Percentiles rank a stretch among this genome's conserved stretches.
These are phyloP conservation scores for Pistacia atlantica DNA, from an alignment of 345 rosid genomes.

Conservation along the genomic window DNA sequence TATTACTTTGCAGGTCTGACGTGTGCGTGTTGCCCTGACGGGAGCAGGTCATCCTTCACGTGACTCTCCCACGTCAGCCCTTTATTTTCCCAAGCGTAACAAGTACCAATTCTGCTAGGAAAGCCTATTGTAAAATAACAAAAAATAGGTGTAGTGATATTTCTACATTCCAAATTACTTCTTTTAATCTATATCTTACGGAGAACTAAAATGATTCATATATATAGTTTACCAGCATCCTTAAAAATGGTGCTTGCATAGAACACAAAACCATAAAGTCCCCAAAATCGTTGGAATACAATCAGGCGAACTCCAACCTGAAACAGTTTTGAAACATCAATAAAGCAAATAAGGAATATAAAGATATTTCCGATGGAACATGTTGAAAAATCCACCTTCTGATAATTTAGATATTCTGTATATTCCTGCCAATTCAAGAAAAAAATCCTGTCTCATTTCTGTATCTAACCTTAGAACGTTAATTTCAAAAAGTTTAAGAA, in stretches of 20 bases:
- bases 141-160: neutral
- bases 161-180: neutral
- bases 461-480: neutral
- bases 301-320: constrained; percentile 49
- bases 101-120: constrained; percentile 33
- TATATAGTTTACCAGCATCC: constrained; percentile 31
- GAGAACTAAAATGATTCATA: constrained; percentile 24
- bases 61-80: too few relatives aligned
- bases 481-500: neutral
- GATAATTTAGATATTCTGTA: constrained; percentile 23
- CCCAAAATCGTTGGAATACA: constrained; percentile 46
- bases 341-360: neutral
- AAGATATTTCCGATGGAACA: constrained; percentile 30
- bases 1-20: too few relatives aligned
- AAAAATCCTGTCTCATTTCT: neutral
- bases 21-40: too few relatives aligned
- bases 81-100: too few relatives aligned
- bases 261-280: constrained; percentile 41
- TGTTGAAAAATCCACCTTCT: constrained; percentile 21
- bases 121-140: constrained; percentile 27
- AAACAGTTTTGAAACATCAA: neutral
- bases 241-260: constrained; percentile 39
- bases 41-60: too few relatives aligned
- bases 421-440: constrained; percentile 27
- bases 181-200: too few relatives aligned